These are phyloP conservation scores for Ramalina peruviana DNA, from an alignment of 495 filamentous ascomycete genomes.

Conservation along the genomic window DNA sequence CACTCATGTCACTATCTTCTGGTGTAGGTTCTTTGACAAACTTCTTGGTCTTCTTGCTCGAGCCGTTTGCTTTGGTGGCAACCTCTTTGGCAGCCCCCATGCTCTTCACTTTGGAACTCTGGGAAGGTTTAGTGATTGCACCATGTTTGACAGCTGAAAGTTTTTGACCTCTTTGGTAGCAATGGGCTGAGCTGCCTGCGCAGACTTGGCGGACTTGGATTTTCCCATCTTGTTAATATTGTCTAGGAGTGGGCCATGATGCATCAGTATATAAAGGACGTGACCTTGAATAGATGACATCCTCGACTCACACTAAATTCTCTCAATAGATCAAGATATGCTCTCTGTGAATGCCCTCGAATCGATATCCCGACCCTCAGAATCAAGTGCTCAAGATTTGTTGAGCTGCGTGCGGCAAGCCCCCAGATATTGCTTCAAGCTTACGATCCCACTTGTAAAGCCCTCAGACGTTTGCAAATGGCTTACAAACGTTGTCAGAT, in stretches of 20 bases:
- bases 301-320: neutral
- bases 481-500: constrained; percentile 1
- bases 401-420: constrained; percentile 2
- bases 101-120: constrained; percentile 35
- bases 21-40: constrained; percentile 33
- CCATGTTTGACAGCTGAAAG: constrained; percentile 39
- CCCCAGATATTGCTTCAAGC: neutral
- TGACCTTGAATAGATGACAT: too few species aligned
- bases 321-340: neutral
- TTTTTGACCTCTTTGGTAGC: constrained; percentile 22
- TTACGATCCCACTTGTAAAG: too few species aligned
- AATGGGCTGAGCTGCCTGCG: constrained; percentile 24
- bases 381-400: neutral
- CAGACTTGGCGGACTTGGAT: constrained; percentile 30
- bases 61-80: constrained; percentile 29
- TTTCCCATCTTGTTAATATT: constrained; percentile 33
- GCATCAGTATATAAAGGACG: neutral
- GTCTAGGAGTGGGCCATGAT: neutral
- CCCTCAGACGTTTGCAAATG: neutral
- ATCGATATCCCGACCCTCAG: neutral
- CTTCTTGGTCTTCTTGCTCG: constrained; percentile 20
- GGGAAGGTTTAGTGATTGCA: constrained; percentile 35
- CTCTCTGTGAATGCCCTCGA: neutral
- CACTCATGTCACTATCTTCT: constrained; percentile 17
- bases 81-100: constrained; percentile 33